A percentile compares a stretch with the other conserved stretches of the same genome.
These are phyloP conservation scores for Blastobotrys americana DNA, from an alignment of 805 yeast genomes.

Conservation along the genomic window DNA sequence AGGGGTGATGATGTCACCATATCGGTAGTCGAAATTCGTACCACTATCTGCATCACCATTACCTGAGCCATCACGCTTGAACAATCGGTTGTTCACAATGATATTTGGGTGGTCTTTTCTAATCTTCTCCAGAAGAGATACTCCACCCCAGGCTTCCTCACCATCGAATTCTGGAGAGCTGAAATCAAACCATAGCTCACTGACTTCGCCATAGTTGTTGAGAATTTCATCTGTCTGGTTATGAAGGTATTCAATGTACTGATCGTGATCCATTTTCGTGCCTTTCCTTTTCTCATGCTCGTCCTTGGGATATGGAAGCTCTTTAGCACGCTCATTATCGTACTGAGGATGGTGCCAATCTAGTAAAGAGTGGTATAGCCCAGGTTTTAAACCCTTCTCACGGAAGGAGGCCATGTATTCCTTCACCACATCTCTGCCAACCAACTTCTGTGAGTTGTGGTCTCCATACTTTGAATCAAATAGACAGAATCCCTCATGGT, in stretches of 20 bases:
- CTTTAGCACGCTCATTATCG: slow-evolving; percentile 7
- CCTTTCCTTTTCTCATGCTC: slow-evolving; percentile 9
- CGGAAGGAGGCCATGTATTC: slow-evolving; percentile 12
- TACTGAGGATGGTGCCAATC: slow-evolving; percentile 19
- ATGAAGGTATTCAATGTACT: slow-evolving; percentile 14
- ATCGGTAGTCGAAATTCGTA: slow-evolving; percentile 11
- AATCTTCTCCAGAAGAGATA: slow-evolving; percentile 6
- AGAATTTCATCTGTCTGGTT: slow-evolving; percentile 14
- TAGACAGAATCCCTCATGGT: slow-evolving; percentile 18
- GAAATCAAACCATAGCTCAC: slow-evolving; percentile 17
- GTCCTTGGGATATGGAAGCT: slow-evolving; percentile 12
- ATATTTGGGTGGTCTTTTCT: slow-evolving; percentile 12
- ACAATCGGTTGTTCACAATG: slow-evolving; percentile 16
- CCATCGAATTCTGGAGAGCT: slow-evolving; percentile 14
- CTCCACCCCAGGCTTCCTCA: slow-evolving; percentile 15
- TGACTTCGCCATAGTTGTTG: slow-evolving; percentile 12
- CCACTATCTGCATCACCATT: slow-evolving; percentile 9
- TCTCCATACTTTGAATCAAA: slow-evolving; percentile 11
- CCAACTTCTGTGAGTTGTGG: slow-evolving; percentile 3
- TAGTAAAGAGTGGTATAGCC: slow-evolving; percentile 15
- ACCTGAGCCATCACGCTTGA: slow-evolving; percentile 12
- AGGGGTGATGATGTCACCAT: slow-evolving; percentile 18
- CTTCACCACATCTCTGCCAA: slow-evolving; percentile 11
- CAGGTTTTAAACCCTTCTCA: slow-evolving; percentile 10
- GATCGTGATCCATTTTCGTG: slow-evolving; percentile 9